Conservation (phyloP, 768 basidiomycete genomes). For the Boletus tomentosulus region DNA sequence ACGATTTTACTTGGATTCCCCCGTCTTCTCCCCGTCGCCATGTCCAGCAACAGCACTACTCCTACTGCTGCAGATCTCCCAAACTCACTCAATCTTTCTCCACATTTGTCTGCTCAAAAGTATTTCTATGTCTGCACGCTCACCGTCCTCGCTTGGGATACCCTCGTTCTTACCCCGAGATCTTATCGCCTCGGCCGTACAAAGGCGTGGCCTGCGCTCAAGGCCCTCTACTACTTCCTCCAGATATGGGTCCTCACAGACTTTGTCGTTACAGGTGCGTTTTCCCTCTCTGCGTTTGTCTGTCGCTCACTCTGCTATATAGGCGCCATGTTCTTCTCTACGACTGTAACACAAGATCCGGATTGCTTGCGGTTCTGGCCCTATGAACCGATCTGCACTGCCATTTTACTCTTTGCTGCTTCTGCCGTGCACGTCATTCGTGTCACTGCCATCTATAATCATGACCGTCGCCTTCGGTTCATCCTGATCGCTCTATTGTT, state of each 20-base stretch:
- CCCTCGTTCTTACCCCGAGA: slow-evolving; percentile 77
- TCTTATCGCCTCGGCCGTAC: slow-evolving; percentile 67
- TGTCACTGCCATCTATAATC: slow-evolving; percentile 71
- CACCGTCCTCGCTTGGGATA: slow-evolving; percentile 87
- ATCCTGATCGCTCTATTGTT: slow-evolving; percentile 58
- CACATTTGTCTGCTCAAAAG: slow-evolving; percentile 81
- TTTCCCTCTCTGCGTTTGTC: not conserved
- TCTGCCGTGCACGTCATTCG: slow-evolving; percentile 77
- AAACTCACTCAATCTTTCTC: slow-evolving; percentile 64
- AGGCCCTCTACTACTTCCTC: slow-evolving; percentile 71
- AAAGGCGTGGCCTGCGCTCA: slow-evolving; percentile 70
- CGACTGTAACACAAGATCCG: slow-evolving; percentile 48
- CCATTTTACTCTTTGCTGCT: slow-evolving; percentile 65
- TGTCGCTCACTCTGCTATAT: slow-evolving; percentile 6
- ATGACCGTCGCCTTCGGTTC: slow-evolving; percentile 48
- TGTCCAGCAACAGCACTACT: slow-evolving; percentile 12
- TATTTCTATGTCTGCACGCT: slow-evolving; percentile 89
- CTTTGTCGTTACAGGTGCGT: slow-evolving; percentile 67
- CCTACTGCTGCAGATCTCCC: slow-evolving; percentile 38
- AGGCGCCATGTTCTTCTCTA: slow-evolving; percentile 86
- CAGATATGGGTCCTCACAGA: slow-evolving; percentile 76
- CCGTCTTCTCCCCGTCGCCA: not conserved
- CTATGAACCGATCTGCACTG: slow-evolving; percentile 84
- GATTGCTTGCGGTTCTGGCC: slow-evolving; percentile 73
- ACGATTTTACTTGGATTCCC: not conserved